phyloP scores from a whole-genome alignment of 306 rosid genomes.

The Casuarina cunninghamiana region DNA sequence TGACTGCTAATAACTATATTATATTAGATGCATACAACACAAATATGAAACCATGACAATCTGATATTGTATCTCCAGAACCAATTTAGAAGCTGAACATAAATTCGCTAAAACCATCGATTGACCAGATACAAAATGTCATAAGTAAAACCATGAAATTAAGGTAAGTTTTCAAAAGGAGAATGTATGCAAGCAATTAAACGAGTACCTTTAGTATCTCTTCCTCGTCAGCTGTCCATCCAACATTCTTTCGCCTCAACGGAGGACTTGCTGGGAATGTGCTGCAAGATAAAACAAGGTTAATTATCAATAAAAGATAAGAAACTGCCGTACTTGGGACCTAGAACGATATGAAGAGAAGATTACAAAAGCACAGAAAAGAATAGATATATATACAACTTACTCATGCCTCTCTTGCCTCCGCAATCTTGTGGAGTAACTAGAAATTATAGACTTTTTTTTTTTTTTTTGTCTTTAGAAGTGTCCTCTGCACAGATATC shows the following conservation, averaged over 20 bases:
- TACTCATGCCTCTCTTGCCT: constrained; percentile 30
- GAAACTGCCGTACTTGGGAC: not conserved
- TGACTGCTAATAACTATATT: not conserved
- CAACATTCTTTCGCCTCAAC: not conserved
- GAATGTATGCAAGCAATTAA: constrained; percentile 3
- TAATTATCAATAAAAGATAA: not conserved
- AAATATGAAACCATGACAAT: not conserved
- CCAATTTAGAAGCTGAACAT: not conserved
- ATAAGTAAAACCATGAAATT: not conserved
- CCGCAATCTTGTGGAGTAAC: constrained; percentile 30
- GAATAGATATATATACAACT: constrained; percentile 30
- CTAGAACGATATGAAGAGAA: constrained; percentile 11
- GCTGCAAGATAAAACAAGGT: constrained; percentile 40
- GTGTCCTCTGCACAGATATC: constrained; percentile 19
- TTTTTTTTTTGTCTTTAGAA: constrained; percentile 33
- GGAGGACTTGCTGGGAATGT: constrained; percentile 26
- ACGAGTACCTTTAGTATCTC: constrained; percentile 15
- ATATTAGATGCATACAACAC: not conserved
- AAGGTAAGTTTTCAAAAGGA: not conserved
- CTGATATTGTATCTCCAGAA: not conserved
- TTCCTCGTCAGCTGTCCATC: too few relatives aligned
- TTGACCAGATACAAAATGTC: not conserved
- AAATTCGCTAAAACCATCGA: not conserved
- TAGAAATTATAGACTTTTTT: constrained; percentile 28
- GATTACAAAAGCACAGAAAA: constrained; percentile 5